Conservation (phyloP, 306 rosid species). For the Vicia faba region DNA sequence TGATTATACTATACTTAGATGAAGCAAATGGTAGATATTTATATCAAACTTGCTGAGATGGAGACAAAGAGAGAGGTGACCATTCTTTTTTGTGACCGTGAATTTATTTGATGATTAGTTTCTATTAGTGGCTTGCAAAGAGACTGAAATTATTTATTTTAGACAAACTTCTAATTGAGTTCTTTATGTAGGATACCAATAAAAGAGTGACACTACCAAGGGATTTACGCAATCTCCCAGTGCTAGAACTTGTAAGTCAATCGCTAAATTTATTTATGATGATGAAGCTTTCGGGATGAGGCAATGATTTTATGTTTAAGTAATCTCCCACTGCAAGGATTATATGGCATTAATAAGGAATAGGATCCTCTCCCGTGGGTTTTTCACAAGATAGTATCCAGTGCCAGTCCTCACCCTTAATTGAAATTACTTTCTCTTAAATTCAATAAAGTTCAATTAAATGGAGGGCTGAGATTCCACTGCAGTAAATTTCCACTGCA, state of each 20-base stretch:
- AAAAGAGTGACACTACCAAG: constrained; percentile 74
- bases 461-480: too few relatives aligned
- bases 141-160: constrained; percentile 10
- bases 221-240: constrained; percentile 77
- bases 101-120: constrained; percentile 20
- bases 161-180: constrained; percentile 35
- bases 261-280: constrained; percentile 34
- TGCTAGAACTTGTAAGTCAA: constrained; percentile 77
- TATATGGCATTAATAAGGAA: background rate
- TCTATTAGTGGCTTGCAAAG: constrained; percentile 14
- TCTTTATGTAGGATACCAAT: constrained; percentile 77
- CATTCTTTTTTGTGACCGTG: constrained; percentile 31
- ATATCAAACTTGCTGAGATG: constrained; percentile 92
- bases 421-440: too few relatives aligned
- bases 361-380: too few relatives aligned
- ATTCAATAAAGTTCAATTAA: too few relatives aligned
- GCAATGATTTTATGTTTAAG: background rate
- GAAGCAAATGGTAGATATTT: constrained; percentile 95
- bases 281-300: constrained; percentile 29
- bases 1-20: constrained; percentile 51
- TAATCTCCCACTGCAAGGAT: background rate
- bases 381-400: too few relatives aligned
- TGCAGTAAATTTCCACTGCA: too few relatives aligned
- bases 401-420: too few relatives aligned
- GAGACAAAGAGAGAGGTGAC: constrained; percentile 85